phyloP scores from a whole-genome alignment of 495 filamentous ascomycete species.

The Penicillium maclennaniae region DNA sequence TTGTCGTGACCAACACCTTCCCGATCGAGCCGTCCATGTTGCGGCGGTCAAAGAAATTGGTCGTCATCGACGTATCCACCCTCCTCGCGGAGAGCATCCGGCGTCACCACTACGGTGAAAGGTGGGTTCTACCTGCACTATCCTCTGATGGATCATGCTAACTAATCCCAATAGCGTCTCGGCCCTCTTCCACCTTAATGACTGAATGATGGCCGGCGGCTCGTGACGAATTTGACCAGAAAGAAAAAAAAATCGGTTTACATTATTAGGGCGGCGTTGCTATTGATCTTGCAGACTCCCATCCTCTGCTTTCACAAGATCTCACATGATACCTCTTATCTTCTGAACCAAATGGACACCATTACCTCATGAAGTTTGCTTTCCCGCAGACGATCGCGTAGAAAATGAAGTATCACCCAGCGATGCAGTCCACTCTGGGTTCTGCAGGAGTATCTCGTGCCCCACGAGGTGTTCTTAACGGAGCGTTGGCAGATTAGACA shows the following conservation, averaged over 20 bases:
- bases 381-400: slow-evolving; percentile 10
- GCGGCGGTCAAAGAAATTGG: slow-evolving; percentile 72
- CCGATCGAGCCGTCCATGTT: slow-evolving; percentile 73
- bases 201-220: slow-evolving; percentile 29
- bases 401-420: slow-evolving; percentile 37
- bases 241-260: not conserved
- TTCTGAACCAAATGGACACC: slow-evolving; percentile 10
- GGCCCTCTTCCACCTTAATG: slow-evolving; percentile 68
- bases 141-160: slow-evolving; percentile 4
- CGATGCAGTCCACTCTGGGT: slow-evolving; percentile 65
- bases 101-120: slow-evolving; percentile 87
- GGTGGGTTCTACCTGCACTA: slow-evolving; percentile 34
- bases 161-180: slow-evolving; percentile 60
- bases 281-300: slow-evolving; percentile 23
- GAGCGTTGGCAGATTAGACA: slow-evolving; percentile 70
- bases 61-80: slow-evolving; percentile 81
- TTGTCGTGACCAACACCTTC: slow-evolving; percentile 96
- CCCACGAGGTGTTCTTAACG: slow-evolving; percentile 59
- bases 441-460: slow-evolving; percentile 58
- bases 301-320: slow-evolving; percentile 15
- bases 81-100: slow-evolving; percentile 89
- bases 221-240: slow-evolving; percentile 12
- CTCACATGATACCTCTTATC: slow-evolving; percentile 29
- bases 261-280: slow-evolving; percentile 20
- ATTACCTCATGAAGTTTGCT: slow-evolving; percentile 8